A percentile compares a stretch with the other conserved stretches of the same genome.
Conservation (phyloP, 768 basidiomycete species). For the Paxillus involutus region DNA sequence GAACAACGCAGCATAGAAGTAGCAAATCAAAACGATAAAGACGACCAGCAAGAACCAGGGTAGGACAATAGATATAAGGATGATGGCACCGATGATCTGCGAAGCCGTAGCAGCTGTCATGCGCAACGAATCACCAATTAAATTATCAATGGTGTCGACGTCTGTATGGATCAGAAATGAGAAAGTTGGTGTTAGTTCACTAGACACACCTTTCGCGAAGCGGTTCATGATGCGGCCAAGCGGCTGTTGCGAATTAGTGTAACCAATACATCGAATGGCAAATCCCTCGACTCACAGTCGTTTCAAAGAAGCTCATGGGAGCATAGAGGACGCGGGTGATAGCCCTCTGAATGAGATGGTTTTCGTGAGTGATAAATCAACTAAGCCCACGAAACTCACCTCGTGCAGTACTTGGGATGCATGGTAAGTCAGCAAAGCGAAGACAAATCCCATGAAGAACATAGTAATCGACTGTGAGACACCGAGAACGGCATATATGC, state of each 20-base stretch:
- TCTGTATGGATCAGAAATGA: conserved; percentile 33
- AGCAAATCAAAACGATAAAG: conserved; percentile 54
- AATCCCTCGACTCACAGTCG: conserved; percentile 47
- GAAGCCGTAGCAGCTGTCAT: conserved; percentile 67
- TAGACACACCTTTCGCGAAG: conserved; percentile 67
- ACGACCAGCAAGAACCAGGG: conserved; percentile 87
- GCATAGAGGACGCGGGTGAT: conserved; percentile 75
- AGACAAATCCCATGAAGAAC: conserved; percentile 65
- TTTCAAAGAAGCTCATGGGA: conserved; percentile 91
- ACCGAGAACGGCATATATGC: conserved; percentile 74
- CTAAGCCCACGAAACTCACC: conserved; percentile 31
- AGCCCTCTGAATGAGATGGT: conserved; percentile 43
- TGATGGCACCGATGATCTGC: conserved; percentile 70
- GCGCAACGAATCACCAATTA: conserved; percentile 72
- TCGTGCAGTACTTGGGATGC: conserved; percentile 71
- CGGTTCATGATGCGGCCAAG: conserved; percentile 89
- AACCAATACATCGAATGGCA: neutral
- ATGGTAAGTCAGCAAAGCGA: conserved; percentile 72
- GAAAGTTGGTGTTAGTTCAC: neutral
- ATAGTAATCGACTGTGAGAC: conserved; percentile 64
- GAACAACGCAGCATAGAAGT: conserved; percentile 73
- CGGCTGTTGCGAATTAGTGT: conserved; percentile 42
- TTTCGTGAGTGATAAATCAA: neutral
- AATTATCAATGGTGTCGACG: conserved; percentile 79
- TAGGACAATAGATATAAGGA: conserved; percentile 73